Percentiles rank a stretch among this genome's conserved stretches.
phyloP scores from a whole-genome alignment of 257 asterid genomes.

The Lantana camara region DNA sequence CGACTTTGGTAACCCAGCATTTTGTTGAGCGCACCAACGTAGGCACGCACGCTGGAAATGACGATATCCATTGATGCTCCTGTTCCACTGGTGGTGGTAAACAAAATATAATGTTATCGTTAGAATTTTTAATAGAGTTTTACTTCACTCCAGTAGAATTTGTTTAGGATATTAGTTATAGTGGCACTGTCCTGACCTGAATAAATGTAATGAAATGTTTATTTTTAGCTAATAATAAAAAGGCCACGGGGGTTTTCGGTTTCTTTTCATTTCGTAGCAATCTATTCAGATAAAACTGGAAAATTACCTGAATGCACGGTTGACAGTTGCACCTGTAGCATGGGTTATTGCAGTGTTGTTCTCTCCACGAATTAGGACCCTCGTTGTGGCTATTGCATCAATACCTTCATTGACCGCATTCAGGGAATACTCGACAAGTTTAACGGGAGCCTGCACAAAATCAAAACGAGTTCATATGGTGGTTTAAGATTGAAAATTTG shows the following conservation, averaged over 20 bases:
- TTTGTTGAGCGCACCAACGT: slow-evolving; percentile 85
- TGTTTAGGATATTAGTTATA: no score
- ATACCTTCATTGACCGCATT: slow-evolving; percentile 81
- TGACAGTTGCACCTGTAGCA: slow-evolving; percentile 54
- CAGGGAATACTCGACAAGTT: slow-evolving; percentile 75
- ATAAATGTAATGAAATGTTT: slow-evolving; percentile 54
- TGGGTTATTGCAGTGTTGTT: slow-evolving; percentile 46
- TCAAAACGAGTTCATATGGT: background rate
- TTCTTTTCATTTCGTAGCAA: no score
- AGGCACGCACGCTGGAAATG: slow-evolving; percentile 81
- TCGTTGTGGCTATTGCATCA: slow-evolving; percentile 77
- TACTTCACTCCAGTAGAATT: background rate
- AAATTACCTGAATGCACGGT: slow-evolving; percentile 68
- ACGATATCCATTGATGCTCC: slow-evolving; percentile 85
- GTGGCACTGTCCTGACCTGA: slow-evolving; percentile 48
- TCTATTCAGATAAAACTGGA: no score
- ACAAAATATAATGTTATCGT: slow-evolving; percentile 6
- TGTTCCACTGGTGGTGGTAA: slow-evolving; percentile 53
- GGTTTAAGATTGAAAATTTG: background rate
- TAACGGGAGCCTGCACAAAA: slow-evolving; percentile 59
- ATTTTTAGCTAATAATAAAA: no score
- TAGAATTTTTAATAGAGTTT: background rate
- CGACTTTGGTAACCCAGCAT: slow-evolving; percentile 54
- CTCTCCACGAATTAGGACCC: slow-evolving; percentile 66
- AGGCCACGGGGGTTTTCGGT: no score